Evolutionary conservation across 148 eudicot genomes (phyloP).

Genomic region (Amaranthus hypochondriacus): DNA sequence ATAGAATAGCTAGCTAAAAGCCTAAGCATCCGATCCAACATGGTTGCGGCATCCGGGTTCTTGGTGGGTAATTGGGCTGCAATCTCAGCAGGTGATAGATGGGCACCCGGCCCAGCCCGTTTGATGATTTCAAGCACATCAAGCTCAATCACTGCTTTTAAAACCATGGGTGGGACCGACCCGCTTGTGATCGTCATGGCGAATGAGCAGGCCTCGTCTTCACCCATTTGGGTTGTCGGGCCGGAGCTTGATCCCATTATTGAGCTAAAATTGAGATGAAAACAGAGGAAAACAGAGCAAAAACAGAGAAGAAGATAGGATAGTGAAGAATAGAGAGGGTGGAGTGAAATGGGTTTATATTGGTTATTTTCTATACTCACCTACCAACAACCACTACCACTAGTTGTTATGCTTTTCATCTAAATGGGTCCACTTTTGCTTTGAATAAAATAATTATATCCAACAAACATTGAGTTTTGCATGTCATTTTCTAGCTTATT

Average conservation of each 20-base stretch:
- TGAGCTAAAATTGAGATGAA: no score
- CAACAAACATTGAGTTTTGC: no score
- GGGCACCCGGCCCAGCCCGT: slow-evolving; percentile 54
- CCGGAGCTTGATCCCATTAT: slow-evolving; percentile 35
- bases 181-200: slow-evolving; percentile 80
- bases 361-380: slow-evolving; percentile 11
- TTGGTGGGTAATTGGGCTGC: slow-evolving; percentile 52
- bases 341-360: slow-evolving; percentile 4
- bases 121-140: slow-evolving; percentile 78
- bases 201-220: slow-evolving; percentile 56
- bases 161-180: slow-evolving; percentile 82
- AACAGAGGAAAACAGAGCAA: slow-evolving; percentile 4
- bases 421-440: no score
- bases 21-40: slow-evolving; percentile 87
- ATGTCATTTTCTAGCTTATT: no score
- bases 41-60: slow-evolving; percentile 63
- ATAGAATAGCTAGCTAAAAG: slow-evolving; percentile 62
- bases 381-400: slow-evolving; percentile 20
- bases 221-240: slow-evolving; percentile 19
- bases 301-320: neutral
- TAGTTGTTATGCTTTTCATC: no score
- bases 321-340: neutral
- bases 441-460: no score
- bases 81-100: slow-evolving; percentile 53
- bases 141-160: slow-evolving; percentile 76